phyloP scores from a whole-genome alignment of 306 rosid genomes.

The Glycine tomentella region DNA sequence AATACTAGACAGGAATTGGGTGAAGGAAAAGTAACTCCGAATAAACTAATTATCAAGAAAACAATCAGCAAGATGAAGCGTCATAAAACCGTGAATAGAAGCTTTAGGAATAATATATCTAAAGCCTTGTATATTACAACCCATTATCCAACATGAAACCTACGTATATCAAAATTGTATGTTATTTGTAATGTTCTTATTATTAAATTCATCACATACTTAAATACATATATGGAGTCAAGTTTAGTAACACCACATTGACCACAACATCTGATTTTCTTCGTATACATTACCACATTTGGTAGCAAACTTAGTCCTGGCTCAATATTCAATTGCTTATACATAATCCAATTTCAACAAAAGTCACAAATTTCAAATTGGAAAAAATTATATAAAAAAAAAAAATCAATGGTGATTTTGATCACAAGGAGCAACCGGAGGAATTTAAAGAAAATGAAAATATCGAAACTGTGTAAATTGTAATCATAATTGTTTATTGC shows the following conservation, averaged over 20 bases:
- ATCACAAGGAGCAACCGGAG: not conserved
- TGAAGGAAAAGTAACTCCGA: not conserved
- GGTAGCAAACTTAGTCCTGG: no score
- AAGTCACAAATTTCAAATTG: no score
- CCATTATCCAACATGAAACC: not conserved
- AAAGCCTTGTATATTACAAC: constrained; percentile 5
- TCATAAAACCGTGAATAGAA: not conserved
- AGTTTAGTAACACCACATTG: not conserved
- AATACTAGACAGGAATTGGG: not conserved
- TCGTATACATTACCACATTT: not conserved
- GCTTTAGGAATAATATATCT: not conserved
- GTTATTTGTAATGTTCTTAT: not conserved
- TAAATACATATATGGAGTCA: not conserved
- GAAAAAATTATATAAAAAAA: no score
- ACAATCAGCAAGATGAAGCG: not conserved
- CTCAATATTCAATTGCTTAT: no score
- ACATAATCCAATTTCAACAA: no score
- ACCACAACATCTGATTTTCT: not conserved
- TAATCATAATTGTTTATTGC: not conserved
- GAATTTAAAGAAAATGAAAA: not conserved
- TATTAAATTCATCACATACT: not conserved
- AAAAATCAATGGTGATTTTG: not conserved
- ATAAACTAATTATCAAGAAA: not conserved
- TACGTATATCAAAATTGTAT: not conserved
- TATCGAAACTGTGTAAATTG: not conserved